A percentile compares a stretch with the other conserved stretches of the same genome.
phyloP scores from a whole-genome alignment of 768 basidiomycete genomes.

The Lentinus brumalis region DNA sequence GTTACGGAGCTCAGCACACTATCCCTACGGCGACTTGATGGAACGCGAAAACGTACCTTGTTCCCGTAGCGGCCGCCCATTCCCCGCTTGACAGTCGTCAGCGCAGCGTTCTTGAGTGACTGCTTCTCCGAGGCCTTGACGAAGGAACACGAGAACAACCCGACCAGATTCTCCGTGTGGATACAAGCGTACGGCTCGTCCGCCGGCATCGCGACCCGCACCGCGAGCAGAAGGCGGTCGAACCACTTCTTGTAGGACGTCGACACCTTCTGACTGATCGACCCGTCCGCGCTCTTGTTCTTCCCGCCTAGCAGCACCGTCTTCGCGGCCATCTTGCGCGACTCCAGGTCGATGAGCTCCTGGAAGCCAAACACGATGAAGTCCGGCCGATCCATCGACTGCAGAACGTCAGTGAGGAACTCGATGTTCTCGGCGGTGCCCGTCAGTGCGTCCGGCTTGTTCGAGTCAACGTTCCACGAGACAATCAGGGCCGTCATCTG shows the following conservation, averaged over 20 bases:
- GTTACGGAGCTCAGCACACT: not conserved
- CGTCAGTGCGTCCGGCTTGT: conserved; percentile 72
- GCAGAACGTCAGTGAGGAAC: conserved; percentile 80
- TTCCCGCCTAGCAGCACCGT: conserved; percentile 78
- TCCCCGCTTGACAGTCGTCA: conserved; percentile 88
- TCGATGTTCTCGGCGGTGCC: conserved; percentile 70
- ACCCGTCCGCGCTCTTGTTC: conserved; percentile 62
- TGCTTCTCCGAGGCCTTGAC: conserved; percentile 66
- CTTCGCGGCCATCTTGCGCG: conserved; percentile 89
- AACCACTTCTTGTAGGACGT: conserved; percentile 88
- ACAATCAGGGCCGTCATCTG: conserved; percentile 76
- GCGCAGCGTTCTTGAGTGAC: conserved; percentile 63
- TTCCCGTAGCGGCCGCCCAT: conserved; percentile 95
- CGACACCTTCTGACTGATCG: conserved; percentile 81
- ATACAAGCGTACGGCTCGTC: conserved; percentile 77
- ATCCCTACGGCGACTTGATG: not conserved
- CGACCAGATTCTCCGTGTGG: conserved; percentile 88
- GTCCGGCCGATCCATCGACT: conserved; percentile 75
- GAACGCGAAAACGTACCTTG: conserved; percentile 60
- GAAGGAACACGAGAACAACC: conserved; percentile 79
- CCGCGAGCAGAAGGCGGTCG: conserved; percentile 71
- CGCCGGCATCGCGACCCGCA: conserved; percentile 72
- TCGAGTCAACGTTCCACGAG: conserved; percentile 93
- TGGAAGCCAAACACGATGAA: conserved; percentile 95
- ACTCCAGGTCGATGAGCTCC: conserved; percentile 95